Base-by-base conservation (phyloP, 345 rosid genomes). In the Corchorus olitorius region DNA sequence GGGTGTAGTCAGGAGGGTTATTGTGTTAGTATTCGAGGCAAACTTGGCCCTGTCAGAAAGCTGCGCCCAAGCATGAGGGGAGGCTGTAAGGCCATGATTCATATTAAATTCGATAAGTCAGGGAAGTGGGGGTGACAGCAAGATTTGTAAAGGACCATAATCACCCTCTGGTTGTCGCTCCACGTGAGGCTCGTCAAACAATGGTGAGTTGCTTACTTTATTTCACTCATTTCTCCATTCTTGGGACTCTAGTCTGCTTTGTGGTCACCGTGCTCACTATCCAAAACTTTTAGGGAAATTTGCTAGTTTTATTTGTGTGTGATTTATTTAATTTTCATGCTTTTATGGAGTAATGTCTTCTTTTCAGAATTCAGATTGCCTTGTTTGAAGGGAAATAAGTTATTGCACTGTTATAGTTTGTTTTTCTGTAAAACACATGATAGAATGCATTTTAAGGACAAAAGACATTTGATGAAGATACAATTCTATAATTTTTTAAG, bases 1-100 rank as follows among this genome's bases (percentile, higher is more conserved):
- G 97, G 98, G 20, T 94, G 98, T 81, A 94, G 91, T 79, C 92
- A 94, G 84, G 98, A 94, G 83, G 98, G 98, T 53, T 80, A 91
- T 71, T 90, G 94, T 83, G 88, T 92, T 82, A 94, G 93, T 69
- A 86, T 88, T 20, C 84, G 96, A 64, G 93, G 96, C 65, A 92
- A 89, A 83, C 83, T 69, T 75, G 97, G 94, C 53, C 84, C 87
- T 56, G 86, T 90, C 27, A 85, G 93, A 81, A 94, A 91, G 79
- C 92, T 91, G 0, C 83, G 94, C 68, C 85, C 89, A 9, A 89
- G 93, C 78, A 89, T 96, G 0, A 90, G 97, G 76, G 94, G 89
- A 88, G 98, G 98, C 43, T 94, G 98, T 67, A 94, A 92, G 61
- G 98, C 97, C 0, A 91, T 92, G 98, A 82, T 94, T 82, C 94